Evolutionary conservation across 805 yeast species (phyloP).

Genomic region (Saccharomycopsis sp.): DNA sequence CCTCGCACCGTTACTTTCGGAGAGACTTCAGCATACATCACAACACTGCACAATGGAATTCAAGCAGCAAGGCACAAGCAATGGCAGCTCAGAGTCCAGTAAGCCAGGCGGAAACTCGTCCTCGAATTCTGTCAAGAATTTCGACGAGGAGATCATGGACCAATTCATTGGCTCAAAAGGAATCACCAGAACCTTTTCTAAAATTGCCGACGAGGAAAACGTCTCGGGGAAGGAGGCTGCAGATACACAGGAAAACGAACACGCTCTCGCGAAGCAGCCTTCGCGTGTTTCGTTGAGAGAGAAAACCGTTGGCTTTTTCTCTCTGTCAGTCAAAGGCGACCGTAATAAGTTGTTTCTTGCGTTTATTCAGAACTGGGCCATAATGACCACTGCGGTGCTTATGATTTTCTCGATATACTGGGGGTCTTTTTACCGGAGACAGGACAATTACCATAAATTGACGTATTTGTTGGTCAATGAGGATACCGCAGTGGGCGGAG

Average conservation of each 20-base stretch:
- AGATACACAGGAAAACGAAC: neutral
- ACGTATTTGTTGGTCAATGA: conserved; percentile 23
- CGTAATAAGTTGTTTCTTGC: conserved; percentile 6
- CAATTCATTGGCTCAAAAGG: conserved; percentile 26
- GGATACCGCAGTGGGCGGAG: conserved; percentile 16
- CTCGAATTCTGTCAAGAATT: neutral
- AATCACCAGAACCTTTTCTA: conserved; percentile 26
- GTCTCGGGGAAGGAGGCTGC: neutral
- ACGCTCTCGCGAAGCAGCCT: neutral
- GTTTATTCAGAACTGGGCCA: conserved; percentile 13
- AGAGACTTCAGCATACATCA: neutral
- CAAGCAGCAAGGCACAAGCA: neutral
- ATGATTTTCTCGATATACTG: conserved; percentile 22
- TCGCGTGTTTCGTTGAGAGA: neutral
- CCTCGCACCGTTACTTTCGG: neutral
- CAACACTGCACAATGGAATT: neutral
- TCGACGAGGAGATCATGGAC: conserved; percentile 44
- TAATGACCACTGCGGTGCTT: conserved; percentile 7
- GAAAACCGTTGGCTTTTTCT: conserved; percentile 2
- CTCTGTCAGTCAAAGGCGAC: neutral
- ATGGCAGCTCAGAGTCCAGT: neutral
- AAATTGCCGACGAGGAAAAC: conserved; percentile 71
- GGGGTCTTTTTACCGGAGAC: conserved; percentile 26
- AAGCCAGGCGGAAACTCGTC: neutral
- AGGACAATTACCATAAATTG: conserved; percentile 18